These are phyloP conservation scores for Jaltomata sinuosa DNA, from an alignment of 257 asterid species.

Conservation along the genomic window DNA sequence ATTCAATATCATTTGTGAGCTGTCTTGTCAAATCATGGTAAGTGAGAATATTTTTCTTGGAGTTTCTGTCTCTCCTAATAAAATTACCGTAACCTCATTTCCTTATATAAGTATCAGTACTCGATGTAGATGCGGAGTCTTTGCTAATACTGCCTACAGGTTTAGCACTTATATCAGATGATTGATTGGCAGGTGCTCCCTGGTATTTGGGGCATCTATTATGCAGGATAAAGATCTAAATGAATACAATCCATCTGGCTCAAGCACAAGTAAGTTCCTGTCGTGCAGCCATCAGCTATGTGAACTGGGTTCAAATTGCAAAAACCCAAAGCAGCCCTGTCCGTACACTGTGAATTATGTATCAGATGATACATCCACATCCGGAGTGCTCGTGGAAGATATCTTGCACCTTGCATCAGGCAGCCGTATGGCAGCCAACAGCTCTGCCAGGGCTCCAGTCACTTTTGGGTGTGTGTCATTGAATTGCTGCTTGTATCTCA, in stretches of 20 bases:
- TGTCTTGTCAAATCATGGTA: neutral
- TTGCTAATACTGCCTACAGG: conserved; percentile 24
- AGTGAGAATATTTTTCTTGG: neutral
- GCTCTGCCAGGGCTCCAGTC: conserved; percentile 54
- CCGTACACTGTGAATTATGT: conserved; percentile 55
- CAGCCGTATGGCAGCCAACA: conserved; percentile 24
- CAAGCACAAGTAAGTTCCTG: conserved; percentile 57
- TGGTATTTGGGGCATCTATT: conserved; percentile 82
- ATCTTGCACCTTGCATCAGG: conserved; percentile 64
- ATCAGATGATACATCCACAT: conserved; percentile 62
- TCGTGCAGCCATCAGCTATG: conserved; percentile 69
- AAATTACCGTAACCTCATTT: neutral
- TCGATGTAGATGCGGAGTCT: neutral
- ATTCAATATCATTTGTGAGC: neutral
- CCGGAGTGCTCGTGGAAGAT: conserved; percentile 78
- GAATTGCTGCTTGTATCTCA: conserved; percentile 1
- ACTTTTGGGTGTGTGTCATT: conserved; percentile 47
- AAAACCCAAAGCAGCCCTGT: conserved; percentile 47
- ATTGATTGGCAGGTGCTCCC: conserved; percentile 97
- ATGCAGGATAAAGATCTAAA: conserved; percentile 81
- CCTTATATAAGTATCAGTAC: neutral
- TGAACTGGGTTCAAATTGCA: conserved; percentile 45
- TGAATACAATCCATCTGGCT: conserved; percentile 65
- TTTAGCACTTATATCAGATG: conserved; percentile 64
- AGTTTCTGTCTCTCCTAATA: neutral